Evolutionary conservation across 805 yeast genomes (phyloP).

Genomic region (Yarrowia sp.): DNA sequence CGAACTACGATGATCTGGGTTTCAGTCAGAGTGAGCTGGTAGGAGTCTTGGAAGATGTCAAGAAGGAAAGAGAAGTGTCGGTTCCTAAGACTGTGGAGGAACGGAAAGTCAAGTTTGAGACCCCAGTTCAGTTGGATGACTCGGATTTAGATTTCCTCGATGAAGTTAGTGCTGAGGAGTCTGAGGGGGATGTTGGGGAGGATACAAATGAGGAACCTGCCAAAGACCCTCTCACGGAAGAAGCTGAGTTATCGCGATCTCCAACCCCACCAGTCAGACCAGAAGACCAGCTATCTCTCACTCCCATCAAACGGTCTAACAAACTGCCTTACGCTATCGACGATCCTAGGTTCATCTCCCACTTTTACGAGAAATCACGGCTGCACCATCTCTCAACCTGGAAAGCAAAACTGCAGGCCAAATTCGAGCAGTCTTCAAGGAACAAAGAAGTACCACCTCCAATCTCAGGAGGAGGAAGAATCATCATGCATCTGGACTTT

Average conservation of each 20-base stretch:
- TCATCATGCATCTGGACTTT: slow-evolving; percentile 83
- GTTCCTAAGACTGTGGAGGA: no score
- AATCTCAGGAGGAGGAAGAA: slow-evolving; percentile 40
- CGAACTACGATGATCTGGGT: not conserved
- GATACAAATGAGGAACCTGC: not conserved
- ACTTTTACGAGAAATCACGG: slow-evolving; percentile 80
- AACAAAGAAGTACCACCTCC: slow-evolving; percentile 44
- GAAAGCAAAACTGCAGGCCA: slow-evolving; percentile 75
- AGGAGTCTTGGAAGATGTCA: not conserved
- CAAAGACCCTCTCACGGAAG: not conserved
- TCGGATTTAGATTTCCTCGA: not conserved
- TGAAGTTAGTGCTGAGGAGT: not conserved
- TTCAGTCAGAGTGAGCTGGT: slow-evolving; percentile 10
- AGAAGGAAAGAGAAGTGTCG: no score
- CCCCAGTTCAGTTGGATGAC: not conserved
- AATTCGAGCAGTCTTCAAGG: slow-evolving; percentile 60
- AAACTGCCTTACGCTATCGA: slow-evolving; percentile 28
- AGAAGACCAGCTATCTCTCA: not conserved
- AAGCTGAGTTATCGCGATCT: no score
- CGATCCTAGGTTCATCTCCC: slow-evolving; percentile 75
- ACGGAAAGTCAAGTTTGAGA: not conserved
- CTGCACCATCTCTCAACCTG: slow-evolving; percentile 87
- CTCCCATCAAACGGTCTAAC: slow-evolving; percentile 6
- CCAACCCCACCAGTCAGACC: not conserved
- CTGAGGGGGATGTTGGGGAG: not conserved